These are phyloP conservation scores for Colletotrichum chrysophilum DNA, from an alignment of 2,329 filamentous ascomycete genomes.

Conservation along the genomic window DNA sequence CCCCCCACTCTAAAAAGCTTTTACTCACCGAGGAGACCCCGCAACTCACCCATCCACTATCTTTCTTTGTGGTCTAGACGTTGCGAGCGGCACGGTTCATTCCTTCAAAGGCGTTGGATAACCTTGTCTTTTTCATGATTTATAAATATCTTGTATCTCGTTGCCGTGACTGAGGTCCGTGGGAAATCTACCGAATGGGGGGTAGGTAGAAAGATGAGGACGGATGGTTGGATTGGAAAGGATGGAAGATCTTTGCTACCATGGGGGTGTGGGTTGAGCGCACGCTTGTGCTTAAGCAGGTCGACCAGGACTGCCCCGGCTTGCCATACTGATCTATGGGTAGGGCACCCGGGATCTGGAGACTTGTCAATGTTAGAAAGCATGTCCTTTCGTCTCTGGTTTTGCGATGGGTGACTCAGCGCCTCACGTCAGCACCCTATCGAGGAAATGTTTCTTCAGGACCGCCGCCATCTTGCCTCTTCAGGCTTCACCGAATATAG, in stretches of 20 bases:
- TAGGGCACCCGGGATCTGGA: not conserved
- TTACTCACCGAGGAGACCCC: not conserved
- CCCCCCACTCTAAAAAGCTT: not conserved
- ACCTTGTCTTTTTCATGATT: not conserved
- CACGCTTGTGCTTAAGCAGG: not conserved
- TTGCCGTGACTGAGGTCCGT: not conserved
- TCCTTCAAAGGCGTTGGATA: not conserved
- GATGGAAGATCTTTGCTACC: not conserved
- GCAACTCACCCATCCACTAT: not conserved
- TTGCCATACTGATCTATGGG: not conserved
- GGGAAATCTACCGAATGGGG: not conserved
- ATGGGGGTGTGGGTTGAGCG: not conserved
- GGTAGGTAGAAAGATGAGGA: not conserved
- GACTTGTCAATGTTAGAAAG: not conserved
- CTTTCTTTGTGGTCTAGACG: not conserved
- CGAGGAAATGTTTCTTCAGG: not conserved
- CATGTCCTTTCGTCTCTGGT: not conserved
- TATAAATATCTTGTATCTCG: not conserved
- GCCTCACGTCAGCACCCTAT: conserved; percentile 12
- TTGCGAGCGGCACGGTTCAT: not conserved
- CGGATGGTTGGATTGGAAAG: not conserved
- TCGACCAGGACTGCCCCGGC: not conserved
- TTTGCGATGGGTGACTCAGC: conserved; percentile 1
- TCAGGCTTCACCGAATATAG: not conserved
- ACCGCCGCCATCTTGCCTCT: not conserved